Percentiles rank a stretch among this genome's conserved stretches.
These are phyloP conservation scores for Flaveria linearis DNA, from an alignment of 129 eudicot genomes.

Conservation along the genomic window DNA sequence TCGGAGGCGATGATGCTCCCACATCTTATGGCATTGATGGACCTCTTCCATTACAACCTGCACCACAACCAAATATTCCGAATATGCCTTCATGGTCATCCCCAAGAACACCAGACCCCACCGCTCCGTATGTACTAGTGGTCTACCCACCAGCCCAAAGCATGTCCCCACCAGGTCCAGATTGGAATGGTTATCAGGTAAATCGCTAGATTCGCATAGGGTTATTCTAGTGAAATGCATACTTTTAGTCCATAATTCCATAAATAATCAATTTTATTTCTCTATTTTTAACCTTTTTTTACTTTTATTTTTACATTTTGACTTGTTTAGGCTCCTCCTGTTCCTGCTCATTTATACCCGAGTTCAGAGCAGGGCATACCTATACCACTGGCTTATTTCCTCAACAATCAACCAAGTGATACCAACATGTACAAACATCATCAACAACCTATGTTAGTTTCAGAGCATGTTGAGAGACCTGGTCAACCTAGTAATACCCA, in stretches of 20 bases:
- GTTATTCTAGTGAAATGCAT: background rate
- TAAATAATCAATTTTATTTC: background rate
- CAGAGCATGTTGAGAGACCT: conserved; percentile 85
- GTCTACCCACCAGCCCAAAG: conserved; percentile 53
- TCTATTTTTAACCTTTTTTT: background rate
- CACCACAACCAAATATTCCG: conserved; percentile 41
- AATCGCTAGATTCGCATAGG: background rate
- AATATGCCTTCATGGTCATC: conserved; percentile 52
- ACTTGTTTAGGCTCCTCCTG: conserved; percentile 37
- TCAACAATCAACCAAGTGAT: conserved; percentile 51
- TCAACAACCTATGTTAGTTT: conserved; percentile 39
- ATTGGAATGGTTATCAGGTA: conserved; percentile 84
- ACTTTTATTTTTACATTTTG: conserved; percentile 6
- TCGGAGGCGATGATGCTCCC: conserved; percentile 51
- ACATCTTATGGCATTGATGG: conserved; percentile 54
- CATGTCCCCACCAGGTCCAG: conserved; percentile 52
- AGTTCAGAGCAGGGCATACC: conserved; percentile 61
- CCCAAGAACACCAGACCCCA: conserved; percentile 43
- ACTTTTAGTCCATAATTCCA: background rate
- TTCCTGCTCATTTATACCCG: conserved; percentile 41
- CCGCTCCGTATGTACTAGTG: conserved; percentile 47
- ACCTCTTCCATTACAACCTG: conserved; percentile 41
- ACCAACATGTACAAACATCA: conserved; percentile 47
- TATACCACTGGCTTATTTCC: conserved; percentile 66
- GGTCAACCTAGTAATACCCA: conserved; percentile 53